phyloP scores from a whole-genome alignment of 148 eudicot species.

The Heliosperma pusillum region DNA sequence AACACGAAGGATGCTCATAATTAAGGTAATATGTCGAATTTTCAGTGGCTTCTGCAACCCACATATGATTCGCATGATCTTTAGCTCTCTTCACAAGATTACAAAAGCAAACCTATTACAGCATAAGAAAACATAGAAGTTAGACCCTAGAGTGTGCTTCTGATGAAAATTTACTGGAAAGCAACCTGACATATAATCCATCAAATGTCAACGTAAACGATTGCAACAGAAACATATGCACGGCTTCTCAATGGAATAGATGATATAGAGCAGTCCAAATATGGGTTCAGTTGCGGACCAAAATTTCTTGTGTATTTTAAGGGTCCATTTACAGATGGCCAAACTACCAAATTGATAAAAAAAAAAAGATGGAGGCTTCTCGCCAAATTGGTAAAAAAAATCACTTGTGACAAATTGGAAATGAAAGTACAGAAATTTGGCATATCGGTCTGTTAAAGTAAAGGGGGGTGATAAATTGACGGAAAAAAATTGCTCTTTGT shows the following conservation, averaged over 20 bases:
- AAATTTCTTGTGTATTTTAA: neutral
- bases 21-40: constrained; percentile 67
- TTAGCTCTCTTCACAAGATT: constrained; percentile 70
- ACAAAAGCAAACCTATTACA: constrained; percentile 69
- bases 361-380: no score
- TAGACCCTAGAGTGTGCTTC: neutral
- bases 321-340: neutral
- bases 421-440: no score
- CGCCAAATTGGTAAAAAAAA: no score
- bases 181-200: neutral
- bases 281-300: neutral
- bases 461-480: no score
- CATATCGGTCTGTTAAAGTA: no score
- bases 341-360: no score
- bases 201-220: neutral
- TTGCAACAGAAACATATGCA: constrained; percentile 4
- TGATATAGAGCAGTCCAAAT: neutral
- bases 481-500: no score
- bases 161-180: neutral
- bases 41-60: constrained; percentile 96
- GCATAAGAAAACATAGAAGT: neutral
- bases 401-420: no score
- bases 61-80: constrained; percentile 58
- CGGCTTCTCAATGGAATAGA: neutral
- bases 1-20: constrained; percentile 38